Conservation (phyloP, 2,329 filamentous ascomycete genomes). For the Sporothrix phasma region DNA sequence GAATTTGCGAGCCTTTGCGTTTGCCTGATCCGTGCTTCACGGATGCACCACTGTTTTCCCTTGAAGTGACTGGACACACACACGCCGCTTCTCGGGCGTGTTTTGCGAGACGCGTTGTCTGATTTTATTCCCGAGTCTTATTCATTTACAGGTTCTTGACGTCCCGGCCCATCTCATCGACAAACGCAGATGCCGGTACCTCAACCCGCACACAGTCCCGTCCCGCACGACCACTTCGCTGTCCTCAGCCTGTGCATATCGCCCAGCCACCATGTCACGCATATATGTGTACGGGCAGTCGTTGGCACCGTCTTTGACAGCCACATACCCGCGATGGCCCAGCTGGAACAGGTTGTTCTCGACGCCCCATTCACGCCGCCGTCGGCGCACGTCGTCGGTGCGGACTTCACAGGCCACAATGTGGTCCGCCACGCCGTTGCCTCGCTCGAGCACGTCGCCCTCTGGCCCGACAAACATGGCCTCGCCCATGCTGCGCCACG, state of each 20-base stretch:
- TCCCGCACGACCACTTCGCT: constrained; percentile 1
- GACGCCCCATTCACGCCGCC: constrained; percentile 9
- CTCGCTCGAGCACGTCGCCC: constrained; percentile 9
- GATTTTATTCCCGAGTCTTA: too few relatives aligned
- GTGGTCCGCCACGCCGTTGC: constrained; percentile 7
- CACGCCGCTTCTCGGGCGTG: too few relatives aligned
- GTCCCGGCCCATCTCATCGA: neutral
- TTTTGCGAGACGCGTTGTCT: too few relatives aligned
- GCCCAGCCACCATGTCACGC: neutral
- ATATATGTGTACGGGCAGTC: constrained; percentile 13
- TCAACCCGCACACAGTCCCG: constrained; percentile 3
- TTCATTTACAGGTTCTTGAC: neutral
- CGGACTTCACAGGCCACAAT: constrained; percentile 10
- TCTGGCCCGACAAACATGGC: constrained; percentile 10
- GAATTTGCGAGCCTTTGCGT: too few relatives aligned
- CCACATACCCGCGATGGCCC: constrained; percentile 9
- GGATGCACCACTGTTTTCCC: too few relatives aligned
- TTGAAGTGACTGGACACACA: too few relatives aligned
- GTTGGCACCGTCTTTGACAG: constrained; percentile 1
- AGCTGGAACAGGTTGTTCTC: constrained; percentile 14
- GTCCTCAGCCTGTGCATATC: constrained; percentile 6
- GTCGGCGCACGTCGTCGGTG: constrained; percentile 3
- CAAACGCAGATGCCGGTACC: neutral
- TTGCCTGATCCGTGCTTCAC: too few relatives aligned
- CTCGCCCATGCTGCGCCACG: constrained; percentile 13